A percentile compares a stretch with the other conserved stretches of the same genome.
phyloP scores from a whole-genome alignment of 345 rosid species.

The Fremontodendron californicum region DNA sequence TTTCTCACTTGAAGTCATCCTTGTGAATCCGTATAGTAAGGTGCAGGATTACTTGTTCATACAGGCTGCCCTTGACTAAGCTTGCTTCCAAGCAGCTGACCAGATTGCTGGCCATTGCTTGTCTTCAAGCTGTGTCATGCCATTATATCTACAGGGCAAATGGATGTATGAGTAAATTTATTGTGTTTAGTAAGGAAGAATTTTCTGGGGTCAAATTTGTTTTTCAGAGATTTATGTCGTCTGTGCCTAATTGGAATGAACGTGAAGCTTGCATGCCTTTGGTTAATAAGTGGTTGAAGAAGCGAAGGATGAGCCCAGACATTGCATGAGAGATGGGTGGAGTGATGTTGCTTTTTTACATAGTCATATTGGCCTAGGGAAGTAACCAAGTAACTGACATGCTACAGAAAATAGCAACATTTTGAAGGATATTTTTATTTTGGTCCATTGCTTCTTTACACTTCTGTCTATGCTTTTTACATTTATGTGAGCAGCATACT shows the following conservation, averaged over 20 bases:
- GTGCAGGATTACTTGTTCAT: constrained; percentile 27
- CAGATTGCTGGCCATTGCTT: constrained; percentile 4
- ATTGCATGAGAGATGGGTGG: constrained; percentile 32
- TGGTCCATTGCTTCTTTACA: background rate
- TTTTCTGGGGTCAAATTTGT: constrained; percentile 12
- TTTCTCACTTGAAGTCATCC: constrained; percentile 29
- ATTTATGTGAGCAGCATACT: background rate
- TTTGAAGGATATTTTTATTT: background rate
- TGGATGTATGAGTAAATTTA: constrained; percentile 9
- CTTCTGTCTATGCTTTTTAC: background rate
- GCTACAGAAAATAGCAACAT: constrained; percentile 3
- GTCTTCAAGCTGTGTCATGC: constrained; percentile 4
- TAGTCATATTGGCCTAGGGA: constrained; percentile 11
- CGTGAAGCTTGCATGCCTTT: constrained; percentile 17
- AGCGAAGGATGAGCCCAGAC: constrained; percentile 19
- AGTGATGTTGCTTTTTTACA: constrained; percentile 16
- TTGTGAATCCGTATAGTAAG: constrained; percentile 26
- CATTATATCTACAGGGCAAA: background rate
- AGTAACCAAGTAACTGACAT: constrained; percentile 3
- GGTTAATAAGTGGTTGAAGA: constrained; percentile 18
- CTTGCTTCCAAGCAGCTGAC: constrained; percentile 19
- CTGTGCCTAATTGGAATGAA: constrained; percentile 1
- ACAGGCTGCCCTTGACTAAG: constrained; percentile 4
- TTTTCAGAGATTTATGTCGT: constrained; percentile 14
- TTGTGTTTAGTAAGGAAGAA: constrained; percentile 16